Conservation (phyloP, 2,329 filamentous ascomycete species). For the Akanthomyces dipterigenus region DNA sequence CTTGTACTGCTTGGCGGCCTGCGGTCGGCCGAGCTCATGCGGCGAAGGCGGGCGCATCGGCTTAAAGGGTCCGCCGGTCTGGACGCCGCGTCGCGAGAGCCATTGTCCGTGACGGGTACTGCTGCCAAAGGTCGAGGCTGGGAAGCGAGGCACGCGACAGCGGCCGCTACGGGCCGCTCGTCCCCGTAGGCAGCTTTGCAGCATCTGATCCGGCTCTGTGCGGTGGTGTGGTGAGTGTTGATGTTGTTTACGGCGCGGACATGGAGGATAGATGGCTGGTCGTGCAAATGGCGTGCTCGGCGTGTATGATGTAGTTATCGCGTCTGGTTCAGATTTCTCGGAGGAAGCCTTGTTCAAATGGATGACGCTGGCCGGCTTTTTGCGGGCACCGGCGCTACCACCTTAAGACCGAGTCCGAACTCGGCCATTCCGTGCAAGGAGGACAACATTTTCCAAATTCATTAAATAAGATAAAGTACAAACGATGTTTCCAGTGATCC, state of each 20-base stretch:
- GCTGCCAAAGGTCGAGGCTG: neutral
- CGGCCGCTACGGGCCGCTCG: neutral
- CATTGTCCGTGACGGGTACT: neutral
- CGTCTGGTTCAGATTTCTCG: neutral
- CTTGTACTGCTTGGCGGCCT: conserved; percentile 62
- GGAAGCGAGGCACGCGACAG: conserved; percentile 10
- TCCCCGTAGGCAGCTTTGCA: conserved; percentile 3
- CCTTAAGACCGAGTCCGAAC: conserved; percentile 1
- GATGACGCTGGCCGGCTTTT: neutral
- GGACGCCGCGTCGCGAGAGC: conserved; percentile 20
- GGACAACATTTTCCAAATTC: neutral
- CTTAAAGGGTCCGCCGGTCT: conserved; percentile 43
- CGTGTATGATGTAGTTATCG: no score
- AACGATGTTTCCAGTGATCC: neutral
- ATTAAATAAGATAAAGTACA: neutral
- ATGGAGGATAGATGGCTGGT: neutral
- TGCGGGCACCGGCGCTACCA: conserved; percentile 3
- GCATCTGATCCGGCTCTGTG: neutral
- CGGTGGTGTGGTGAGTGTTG: neutral
- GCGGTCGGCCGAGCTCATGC: conserved; percentile 66
- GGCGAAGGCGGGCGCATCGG: conserved; percentile 72
- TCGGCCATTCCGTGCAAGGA: neutral
- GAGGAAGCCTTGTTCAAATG: neutral
- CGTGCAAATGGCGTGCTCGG: neutral
- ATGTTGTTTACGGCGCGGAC: neutral